Conservation (phyloP, 2,329 filamentous ascomycete genomes). For the Pseudogymnoascus sp. region DNA sequence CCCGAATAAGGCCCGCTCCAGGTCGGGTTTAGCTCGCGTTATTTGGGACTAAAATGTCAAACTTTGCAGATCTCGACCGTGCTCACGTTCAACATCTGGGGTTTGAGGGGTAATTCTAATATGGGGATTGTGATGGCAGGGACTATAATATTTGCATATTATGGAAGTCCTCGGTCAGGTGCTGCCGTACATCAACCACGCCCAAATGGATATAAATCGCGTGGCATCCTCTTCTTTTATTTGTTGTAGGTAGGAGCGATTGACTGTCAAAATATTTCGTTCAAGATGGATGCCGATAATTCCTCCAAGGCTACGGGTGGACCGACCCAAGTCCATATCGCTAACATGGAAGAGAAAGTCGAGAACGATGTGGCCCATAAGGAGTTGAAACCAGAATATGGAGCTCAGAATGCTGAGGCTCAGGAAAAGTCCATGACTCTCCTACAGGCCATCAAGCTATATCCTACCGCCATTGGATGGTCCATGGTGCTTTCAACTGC, state of each 20-base stretch:
- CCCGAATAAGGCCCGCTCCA: neutral
- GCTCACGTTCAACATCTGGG: neutral
- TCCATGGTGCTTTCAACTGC: slow-evolving; percentile 29
- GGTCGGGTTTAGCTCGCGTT: neutral
- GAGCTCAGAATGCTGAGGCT: slow-evolving; percentile 15
- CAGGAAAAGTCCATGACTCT: slow-evolving; percentile 45
- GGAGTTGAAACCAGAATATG: neutral
- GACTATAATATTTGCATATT: neutral
- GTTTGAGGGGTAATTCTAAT: slow-evolving; percentile 1
- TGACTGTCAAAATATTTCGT: neutral
- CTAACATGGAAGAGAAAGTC: neutral
- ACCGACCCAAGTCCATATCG: neutral
- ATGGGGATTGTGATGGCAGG: neutral
- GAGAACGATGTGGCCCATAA: neutral
- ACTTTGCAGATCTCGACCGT: neutral
- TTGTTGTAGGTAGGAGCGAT: neutral
- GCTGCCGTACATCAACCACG: neutral
- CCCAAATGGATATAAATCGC: neutral
- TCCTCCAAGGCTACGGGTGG: neutral
- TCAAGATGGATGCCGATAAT: neutral
- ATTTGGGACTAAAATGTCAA: neutral
- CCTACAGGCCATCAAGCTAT: slow-evolving; percentile 38
- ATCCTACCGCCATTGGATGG: slow-evolving; percentile 39
- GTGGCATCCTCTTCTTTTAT: neutral
- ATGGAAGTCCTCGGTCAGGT: neutral